These are phyloP conservation scores for Dioscorea zingiberensis DNA, from an alignment of 106 monocot species.

Conservation along the genomic window DNA sequence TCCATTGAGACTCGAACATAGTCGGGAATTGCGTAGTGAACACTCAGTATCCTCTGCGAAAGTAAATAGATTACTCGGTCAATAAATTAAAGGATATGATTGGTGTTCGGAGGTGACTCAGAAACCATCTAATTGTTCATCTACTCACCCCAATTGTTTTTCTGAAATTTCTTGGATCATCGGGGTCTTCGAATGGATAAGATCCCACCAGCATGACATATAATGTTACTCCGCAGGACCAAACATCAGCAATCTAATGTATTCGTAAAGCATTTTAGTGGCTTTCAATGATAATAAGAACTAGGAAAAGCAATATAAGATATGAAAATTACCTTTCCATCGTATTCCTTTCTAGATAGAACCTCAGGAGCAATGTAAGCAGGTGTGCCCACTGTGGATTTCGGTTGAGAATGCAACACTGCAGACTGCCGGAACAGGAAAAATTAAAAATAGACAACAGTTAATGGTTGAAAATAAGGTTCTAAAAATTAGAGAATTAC, in stretches of 20 bases:
- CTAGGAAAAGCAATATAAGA: background rate
- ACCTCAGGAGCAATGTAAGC: constrained; percentile 17
- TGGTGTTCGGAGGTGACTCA: background rate
- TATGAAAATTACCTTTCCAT: constrained; percentile 4
- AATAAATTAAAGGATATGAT: background rate
- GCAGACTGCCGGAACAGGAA: background rate
- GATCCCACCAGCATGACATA: background rate
- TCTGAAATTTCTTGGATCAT: background rate
- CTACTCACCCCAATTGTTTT: background rate
- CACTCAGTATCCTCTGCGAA: constrained; percentile 16
- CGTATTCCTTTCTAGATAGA: constrained; percentile 6
- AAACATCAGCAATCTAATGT: background rate
- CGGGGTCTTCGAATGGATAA: background rate
- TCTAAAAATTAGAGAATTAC: background rate
- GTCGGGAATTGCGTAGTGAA: constrained; percentile 66
- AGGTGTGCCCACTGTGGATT: constrained; percentile 11
- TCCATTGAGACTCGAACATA: constrained; percentile 57
- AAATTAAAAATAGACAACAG: background rate
- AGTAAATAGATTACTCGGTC: background rate
- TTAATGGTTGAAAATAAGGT: background rate
- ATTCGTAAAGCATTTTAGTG: background rate
- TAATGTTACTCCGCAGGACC: background rate
- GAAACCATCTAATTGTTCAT: too few species aligned
- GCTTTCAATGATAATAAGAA: background rate
- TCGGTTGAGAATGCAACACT: constrained; percentile 10